phyloP scores from a whole-genome alignment of 768 basidiomycete species.

The Lactarius psammicola region DNA sequence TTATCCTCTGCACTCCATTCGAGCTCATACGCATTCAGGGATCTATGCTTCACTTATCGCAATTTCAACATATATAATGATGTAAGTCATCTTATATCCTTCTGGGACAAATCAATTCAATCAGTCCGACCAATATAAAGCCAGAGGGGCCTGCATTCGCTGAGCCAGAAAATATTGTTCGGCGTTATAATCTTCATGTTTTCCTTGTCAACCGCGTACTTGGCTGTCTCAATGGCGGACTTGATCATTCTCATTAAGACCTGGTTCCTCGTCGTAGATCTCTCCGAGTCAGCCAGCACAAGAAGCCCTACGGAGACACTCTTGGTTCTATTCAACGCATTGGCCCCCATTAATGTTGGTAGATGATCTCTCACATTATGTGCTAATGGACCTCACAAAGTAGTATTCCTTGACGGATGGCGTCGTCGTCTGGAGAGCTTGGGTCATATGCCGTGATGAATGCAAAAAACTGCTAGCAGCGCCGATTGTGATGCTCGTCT shows the following conservation, averaged over 20 bases:
- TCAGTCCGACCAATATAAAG: neutral
- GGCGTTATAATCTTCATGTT: constrained; percentile 3
- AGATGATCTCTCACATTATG: neutral
- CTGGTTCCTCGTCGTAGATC: neutral
- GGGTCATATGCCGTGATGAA: constrained; percentile 5
- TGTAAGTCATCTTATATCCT: neutral
- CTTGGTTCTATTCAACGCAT: neutral
- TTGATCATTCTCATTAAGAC: neutral
- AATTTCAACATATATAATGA: neutral
- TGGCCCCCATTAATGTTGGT: neutral
- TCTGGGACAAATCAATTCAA: neutral
- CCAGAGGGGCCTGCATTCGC: neutral
- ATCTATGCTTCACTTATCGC: neutral
- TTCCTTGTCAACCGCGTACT: neutral
- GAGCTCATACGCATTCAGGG: neutral
- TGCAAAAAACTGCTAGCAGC: neutral
- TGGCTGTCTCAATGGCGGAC: neutral
- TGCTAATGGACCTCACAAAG: neutral
- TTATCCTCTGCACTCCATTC: neutral
- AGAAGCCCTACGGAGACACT: neutral
- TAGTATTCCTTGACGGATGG: neutral
- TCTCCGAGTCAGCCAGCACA: neutral
- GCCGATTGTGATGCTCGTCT: constrained; percentile 1
- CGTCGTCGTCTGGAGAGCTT: constrained; percentile 3
- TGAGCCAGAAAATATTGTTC: neutral